Evolutionary conservation across 176 grass and related monocot genomes (phyloP).

Genomic region (Alopecurus myosuroides): DNA sequence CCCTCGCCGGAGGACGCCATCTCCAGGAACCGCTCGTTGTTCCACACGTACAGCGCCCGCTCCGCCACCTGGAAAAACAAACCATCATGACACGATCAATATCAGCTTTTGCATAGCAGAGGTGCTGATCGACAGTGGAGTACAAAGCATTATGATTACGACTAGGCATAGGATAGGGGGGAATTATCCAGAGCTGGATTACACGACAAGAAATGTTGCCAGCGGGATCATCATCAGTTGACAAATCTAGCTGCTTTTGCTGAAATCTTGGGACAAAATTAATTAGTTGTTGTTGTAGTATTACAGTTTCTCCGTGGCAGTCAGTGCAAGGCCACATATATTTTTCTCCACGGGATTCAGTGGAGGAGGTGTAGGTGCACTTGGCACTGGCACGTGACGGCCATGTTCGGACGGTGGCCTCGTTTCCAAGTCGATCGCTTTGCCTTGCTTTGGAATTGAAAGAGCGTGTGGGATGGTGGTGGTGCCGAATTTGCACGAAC

Average conservation of each 20-base stretch:
- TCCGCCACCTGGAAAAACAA: slow-evolving; percentile 85
- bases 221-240: neutral
- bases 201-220: slow-evolving; percentile 28
- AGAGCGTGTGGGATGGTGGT: neutral
- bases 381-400: neutral
- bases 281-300: too few relatives aligned
- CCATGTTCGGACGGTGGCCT: neutral
- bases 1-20: slow-evolving; percentile 39
- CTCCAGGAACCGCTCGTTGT: slow-evolving; percentile 74
- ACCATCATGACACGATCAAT: neutral
- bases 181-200: slow-evolving; percentile 24
- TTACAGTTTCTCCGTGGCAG: too few relatives aligned
- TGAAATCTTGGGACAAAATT: neutral
- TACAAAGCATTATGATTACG: neutral
- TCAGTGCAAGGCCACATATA: neutral
- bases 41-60: slow-evolving; percentile 78
- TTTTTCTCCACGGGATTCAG: neutral
- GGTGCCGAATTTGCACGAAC: neutral
- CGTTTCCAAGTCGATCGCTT: neutral
- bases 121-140: too few relatives aligned
- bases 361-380: neutral
- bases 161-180: neutral
- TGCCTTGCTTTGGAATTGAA: neutral
- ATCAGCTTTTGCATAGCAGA: too few relatives aligned
- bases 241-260: slow-evolving; percentile 13